Evolutionary conservation across 257 asterid species (phyloP).

Genomic region (Solanum megistacrolobum): DNA sequence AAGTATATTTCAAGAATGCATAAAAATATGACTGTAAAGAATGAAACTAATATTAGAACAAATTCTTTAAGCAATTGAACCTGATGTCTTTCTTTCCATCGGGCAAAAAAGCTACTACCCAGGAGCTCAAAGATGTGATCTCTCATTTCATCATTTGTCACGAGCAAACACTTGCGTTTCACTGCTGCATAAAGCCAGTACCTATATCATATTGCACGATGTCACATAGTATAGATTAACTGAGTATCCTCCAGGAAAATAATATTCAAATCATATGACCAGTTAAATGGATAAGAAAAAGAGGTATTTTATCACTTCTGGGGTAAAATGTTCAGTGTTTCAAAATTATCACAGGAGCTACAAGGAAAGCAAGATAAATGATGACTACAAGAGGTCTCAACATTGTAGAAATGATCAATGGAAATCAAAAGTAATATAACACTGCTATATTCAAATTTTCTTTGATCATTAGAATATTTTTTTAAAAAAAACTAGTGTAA

Average conservation of each 20-base stretch:
- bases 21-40: background rate
- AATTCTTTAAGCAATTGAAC: conserved; percentile 13
- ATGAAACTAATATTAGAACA: background rate
- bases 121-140: conserved; percentile 96
- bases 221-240: background rate
- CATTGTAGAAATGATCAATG: background rate
- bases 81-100: conserved; percentile 98
- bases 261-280: background rate
- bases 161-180: conserved; percentile 71
- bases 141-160: conserved; percentile 97
- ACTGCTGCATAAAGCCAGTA: conserved; percentile 96
- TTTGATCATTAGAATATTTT: background rate
- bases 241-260: background rate
- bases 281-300: background rate
- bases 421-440: background rate
- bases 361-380: background rate
- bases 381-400: background rate
- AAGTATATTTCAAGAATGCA: background rate
- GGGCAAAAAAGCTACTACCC: conserved; percentile 65
- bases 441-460: background rate
- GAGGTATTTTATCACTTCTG: background rate
- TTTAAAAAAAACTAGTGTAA: background rate
- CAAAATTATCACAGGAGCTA: background rate
- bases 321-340: background rate
- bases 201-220: conserved; percentile 27